These are phyloP conservation scores for Ettlia oleoabundans DNA, from an alignment of 139 green algal genomes.

Conservation along the genomic window DNA sequence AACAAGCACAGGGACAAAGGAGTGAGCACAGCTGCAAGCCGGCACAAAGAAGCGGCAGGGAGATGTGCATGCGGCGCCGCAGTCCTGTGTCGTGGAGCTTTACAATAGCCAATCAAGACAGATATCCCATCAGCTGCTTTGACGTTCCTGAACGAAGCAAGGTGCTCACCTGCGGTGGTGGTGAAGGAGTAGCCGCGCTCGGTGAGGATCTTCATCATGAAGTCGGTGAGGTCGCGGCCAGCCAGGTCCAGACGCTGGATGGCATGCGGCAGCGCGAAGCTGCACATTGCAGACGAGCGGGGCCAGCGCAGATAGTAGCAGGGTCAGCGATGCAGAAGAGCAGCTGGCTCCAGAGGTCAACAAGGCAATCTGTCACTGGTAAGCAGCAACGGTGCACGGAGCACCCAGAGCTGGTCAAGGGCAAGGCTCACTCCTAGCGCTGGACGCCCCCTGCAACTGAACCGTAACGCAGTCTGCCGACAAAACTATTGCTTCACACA, in stretches of 20 bases:
- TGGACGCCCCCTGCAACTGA: no score
- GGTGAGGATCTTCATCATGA: constrained; percentile 92
- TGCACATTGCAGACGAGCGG: background rate
- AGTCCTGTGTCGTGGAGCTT: no score
- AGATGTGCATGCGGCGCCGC: no score
- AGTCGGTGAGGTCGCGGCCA: constrained; percentile 96
- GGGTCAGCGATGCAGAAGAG: background rate
- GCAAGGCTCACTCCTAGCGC: no score
- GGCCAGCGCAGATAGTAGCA: background rate
- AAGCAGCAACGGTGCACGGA: no score
- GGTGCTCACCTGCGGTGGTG: constrained; percentile 76
- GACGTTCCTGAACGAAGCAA: background rate
- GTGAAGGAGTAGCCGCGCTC: constrained; percentile 99
- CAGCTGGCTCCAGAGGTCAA: no score
- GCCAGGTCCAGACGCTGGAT: constrained; percentile 96
- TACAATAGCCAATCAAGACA: background rate
- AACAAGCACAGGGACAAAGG: background rate
- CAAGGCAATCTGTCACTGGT: no score
- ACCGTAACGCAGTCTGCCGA: no score
- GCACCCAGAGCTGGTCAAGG: background rate
- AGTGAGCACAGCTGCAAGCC: background rate
- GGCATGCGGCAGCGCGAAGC: constrained; percentile 95
- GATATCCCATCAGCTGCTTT: background rate
- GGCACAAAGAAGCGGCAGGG: no score
- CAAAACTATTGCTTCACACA: background rate